phyloP scores from a whole-genome alignment of 2,329 filamentous ascomycete species.

The Trichoderma oligosporum region DNA sequence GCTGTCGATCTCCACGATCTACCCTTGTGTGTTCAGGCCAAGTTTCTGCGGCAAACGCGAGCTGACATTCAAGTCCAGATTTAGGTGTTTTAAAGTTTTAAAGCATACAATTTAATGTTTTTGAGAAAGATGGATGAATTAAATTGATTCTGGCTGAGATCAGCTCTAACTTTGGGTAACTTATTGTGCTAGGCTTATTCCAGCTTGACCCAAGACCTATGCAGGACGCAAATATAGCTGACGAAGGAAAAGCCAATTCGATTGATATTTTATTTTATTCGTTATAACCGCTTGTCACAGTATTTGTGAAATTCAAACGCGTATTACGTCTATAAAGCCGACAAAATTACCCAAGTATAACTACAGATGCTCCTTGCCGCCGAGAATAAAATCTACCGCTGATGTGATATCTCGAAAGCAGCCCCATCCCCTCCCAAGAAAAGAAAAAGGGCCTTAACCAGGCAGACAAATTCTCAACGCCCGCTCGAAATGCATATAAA shows the following conservation, averaged over 20 bases:
- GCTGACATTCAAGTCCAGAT: no score
- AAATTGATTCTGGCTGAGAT: no score
- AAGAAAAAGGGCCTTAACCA: background rate
- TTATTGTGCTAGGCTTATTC: background rate
- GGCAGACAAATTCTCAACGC: slow-evolving; percentile 10
- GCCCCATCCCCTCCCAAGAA: no score
- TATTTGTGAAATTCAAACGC: background rate
- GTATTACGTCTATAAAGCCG: slow-evolving; percentile 1
- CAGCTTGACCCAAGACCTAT: background rate
- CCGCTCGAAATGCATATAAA: slow-evolving; percentile 17
- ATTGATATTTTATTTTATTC: background rate
- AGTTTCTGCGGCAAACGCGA: background rate
- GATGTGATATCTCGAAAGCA: background rate
- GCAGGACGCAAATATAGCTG: no score
- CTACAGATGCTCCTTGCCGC: background rate
- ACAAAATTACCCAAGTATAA: background rate
- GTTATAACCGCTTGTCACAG: background rate
- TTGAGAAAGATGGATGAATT: no score
- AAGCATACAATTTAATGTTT: no score
- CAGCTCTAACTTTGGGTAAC: no score
- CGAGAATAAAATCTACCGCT: slow-evolving; percentile 2
- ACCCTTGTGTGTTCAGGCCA: no score
- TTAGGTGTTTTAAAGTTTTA: no score
- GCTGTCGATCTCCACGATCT: background rate
- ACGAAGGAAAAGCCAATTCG: no score